Conservation (phyloP, 2,329 filamentous ascomycete genomes). For the Colletotrichum somersetense region DNA sequence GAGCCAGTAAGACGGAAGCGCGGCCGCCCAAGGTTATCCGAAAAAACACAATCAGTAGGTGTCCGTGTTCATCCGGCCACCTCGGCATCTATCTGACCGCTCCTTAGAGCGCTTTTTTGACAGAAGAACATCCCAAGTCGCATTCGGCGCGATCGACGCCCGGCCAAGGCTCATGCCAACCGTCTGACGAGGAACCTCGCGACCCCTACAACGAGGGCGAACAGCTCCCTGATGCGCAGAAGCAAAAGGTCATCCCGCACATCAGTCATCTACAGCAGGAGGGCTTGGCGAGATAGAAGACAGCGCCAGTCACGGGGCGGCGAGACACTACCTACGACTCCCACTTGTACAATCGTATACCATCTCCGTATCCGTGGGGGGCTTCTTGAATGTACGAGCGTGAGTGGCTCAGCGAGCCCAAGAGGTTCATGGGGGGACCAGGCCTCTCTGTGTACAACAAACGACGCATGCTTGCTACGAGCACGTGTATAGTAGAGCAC, state of each 20-base stretch:
- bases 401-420: not conserved
- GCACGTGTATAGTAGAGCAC: slow-evolving; percentile 10
- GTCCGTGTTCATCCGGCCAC: not conserved
- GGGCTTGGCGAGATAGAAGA: slow-evolving; percentile 32
- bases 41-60: slow-evolving; percentile 28
- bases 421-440: too few species aligned
- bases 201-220: slow-evolving; percentile 15
- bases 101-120: not conserved
- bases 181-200: slow-evolving; percentile 15
- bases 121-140: slow-evolving; percentile 19
- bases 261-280: slow-evolving; percentile 36
- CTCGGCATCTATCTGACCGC: not conserved
- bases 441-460: not conserved
- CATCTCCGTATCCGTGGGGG: too few species aligned
- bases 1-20: slow-evolving; percentile 23
- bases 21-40: slow-evolving; percentile 29
- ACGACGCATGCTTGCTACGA: not conserved
- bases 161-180: slow-evolving; percentile 11
- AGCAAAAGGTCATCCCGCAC: slow-evolving; percentile 30
- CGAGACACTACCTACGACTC: not conserved
- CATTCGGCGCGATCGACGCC: slow-evolving; percentile 26
- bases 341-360: not conserved
- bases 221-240: slow-evolving; percentile 18
- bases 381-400: not conserved
- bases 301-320: not conserved